phyloP scores from a whole-genome alignment of 257 asterid species.

The Osmanthus fragrans region DNA sequence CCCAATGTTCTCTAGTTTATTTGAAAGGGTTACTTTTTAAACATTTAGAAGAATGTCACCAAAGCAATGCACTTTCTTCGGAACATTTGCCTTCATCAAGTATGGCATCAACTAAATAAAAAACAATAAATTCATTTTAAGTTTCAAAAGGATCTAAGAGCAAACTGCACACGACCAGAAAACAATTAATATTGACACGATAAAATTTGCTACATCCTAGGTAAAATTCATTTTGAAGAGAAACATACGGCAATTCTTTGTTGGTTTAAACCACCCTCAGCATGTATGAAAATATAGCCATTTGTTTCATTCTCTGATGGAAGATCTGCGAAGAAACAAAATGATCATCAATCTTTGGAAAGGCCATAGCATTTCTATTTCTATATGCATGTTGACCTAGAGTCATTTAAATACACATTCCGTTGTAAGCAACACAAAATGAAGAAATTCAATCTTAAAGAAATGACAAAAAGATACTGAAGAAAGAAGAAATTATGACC shows the following conservation, averaged over 20 bases:
- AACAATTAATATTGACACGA: neutral
- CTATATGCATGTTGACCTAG: neutral
- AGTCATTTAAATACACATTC: neutral
- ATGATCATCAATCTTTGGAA: neutral
- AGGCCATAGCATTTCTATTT: neutral
- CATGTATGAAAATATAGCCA: conserved; percentile 94
- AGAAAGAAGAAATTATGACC: neutral
- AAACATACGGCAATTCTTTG: conserved; percentile 92
- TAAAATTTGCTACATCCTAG: neutral
- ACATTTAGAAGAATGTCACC: neutral
- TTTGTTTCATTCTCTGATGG: conserved; percentile 74
- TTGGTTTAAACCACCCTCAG: conserved; percentile 99
- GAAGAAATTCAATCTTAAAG: conserved; percentile 1
- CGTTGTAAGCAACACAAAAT: neutral
- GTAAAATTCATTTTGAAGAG: conserved; percentile 2
- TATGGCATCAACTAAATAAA: conserved; percentile 16
- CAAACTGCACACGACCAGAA: neutral
- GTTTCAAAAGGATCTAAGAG: conserved; percentile 13
- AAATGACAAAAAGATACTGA: neutral
- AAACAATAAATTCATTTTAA: conserved; percentile 15
- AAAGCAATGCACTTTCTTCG: conserved; percentile 1
- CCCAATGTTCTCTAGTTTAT: neutral
- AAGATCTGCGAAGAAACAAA: conserved; percentile 62
- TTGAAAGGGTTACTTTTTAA: neutral
- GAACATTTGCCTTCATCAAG: conserved; percentile 6